These are phyloP conservation scores for Blastomyces gilchristii DNA, from an alignment of 2,329 filamentous ascomycete species.

Conservation along the genomic window DNA sequence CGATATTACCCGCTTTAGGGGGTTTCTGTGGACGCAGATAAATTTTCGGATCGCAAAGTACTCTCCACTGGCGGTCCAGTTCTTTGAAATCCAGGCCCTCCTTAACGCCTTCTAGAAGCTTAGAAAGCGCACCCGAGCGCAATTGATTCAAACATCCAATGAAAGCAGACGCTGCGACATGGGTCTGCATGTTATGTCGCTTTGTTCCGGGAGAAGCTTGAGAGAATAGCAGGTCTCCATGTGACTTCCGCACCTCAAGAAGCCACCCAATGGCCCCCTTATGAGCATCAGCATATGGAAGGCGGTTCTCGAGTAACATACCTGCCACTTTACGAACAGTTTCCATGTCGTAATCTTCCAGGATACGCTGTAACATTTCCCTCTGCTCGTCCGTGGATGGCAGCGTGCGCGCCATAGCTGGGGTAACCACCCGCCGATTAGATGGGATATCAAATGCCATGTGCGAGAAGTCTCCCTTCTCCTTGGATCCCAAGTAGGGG, in stretches of 20 bases:
- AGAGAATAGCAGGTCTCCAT: background rate
- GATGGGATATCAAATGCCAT: slow-evolving; percentile 3
- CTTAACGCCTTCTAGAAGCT: background rate
- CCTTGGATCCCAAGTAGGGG: background rate
- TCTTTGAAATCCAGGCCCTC: background rate
- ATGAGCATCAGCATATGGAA: slow-evolving; percentile 1
- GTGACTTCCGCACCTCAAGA: background rate
- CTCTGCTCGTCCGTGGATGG: background rate
- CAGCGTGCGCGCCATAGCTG: background rate
- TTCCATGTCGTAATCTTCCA: background rate
- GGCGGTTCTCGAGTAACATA: background rate
- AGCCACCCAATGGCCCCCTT: slow-evolving; percentile 1
- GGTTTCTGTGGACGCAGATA: background rate
- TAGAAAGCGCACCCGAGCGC: background rate
- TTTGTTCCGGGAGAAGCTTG: background rate
- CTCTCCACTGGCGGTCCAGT: background rate
- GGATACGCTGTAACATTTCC: slow-evolving; percentile 2
- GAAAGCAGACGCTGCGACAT: slow-evolving; percentile 2
- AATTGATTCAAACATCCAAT: slow-evolving; percentile 1
- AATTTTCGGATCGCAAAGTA: background rate
- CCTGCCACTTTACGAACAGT: background rate
- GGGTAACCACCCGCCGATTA: background rate
- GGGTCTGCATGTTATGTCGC: slow-evolving; percentile 1
- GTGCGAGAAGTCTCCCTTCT: background rate
- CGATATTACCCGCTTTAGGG: slow-evolving; percentile 1